Percentiles rank a stretch among this genome's conserved stretches.
Conservation (phyloP, 129 eudicot species). For the Centella asiatica region DNA sequence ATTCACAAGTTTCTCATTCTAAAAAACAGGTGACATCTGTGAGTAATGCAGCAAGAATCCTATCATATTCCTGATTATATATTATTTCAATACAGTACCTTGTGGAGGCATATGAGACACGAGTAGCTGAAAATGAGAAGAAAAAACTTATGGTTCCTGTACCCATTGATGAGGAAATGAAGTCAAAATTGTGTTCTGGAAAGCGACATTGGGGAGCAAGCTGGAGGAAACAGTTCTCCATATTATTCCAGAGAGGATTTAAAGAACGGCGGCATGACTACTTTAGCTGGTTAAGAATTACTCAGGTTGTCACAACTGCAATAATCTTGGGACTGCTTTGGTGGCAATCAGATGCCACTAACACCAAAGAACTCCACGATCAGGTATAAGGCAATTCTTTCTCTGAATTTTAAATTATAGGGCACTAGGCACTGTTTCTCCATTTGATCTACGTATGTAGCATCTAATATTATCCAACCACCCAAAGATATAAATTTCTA, state of each 20-base stretch:
- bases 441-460: neutral
- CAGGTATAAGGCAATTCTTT: constrained; percentile 49
- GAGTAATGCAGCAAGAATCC: neutral
- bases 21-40: constrained; percentile 9
- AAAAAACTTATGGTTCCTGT: constrained; percentile 44
- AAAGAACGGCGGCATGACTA: constrained; percentile 90
- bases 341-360: constrained; percentile 81
- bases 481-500: no score
- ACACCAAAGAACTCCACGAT: constrained; percentile 51
- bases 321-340: constrained; percentile 76
- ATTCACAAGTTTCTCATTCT: constrained; percentile 44
- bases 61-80: neutral
- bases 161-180: constrained; percentile 55
- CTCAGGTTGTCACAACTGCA: constrained; percentile 80
- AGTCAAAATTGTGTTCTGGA: constrained; percentile 27
- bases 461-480: no score
- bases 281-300: constrained; percentile 88
- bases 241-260: constrained; percentile 73
- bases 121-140: constrained; percentile 72
- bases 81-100: constrained; percentile 46
- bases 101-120: constrained; percentile 85
- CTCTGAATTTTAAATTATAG: no score
- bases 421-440: constrained; percentile 72
- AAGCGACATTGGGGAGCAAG: constrained; percentile 97
- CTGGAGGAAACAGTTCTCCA: constrained; percentile 73